phyloP scores from a whole-genome alignment of 208 protist genomes.

The Leishmania amazonensis region DNA sequence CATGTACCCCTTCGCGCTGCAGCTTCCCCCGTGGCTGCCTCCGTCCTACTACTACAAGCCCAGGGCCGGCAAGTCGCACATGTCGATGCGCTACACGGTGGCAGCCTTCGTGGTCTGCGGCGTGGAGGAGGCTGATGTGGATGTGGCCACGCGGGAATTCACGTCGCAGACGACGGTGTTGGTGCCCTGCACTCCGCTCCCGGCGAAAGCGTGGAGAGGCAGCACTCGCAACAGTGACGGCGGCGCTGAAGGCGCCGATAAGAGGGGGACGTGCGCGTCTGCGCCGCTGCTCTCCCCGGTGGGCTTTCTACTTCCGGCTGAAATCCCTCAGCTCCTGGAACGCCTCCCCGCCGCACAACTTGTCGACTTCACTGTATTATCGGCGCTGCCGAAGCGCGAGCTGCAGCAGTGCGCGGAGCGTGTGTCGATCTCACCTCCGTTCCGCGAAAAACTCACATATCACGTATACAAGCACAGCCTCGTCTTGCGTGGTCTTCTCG shows the following conservation, averaged over 20 bases:
- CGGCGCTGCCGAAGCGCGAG: constrained; percentile 23
- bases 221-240: not conserved
- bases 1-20: constrained; percentile 28
- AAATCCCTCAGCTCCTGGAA: not conserved
- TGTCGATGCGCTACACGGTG: constrained; percentile 26
- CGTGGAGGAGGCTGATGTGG: not conserved
- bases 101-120: constrained; percentile 7
- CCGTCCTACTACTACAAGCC: constrained; percentile 36
- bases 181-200: not conserved
- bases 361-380: constrained; percentile 20
- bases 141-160: not conserved
- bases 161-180: not conserved
- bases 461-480: constrained; percentile 25
- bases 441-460: constrained; percentile 24
- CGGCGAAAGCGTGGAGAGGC: not conserved
- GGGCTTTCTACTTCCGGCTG: not conserved
- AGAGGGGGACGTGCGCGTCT: too few species aligned
- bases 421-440: constrained; percentile 23
- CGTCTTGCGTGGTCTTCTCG: constrained; percentile 6
- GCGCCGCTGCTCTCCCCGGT: not conserved
- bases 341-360: not conserved
- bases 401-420: constrained; percentile 41
- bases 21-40: constrained; percentile 41
- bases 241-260: not conserved
- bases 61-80: constrained; percentile 1